Base-by-base conservation (phyloP, 345 rosid genomes). In the Eucalyptus regnans region DNA sequence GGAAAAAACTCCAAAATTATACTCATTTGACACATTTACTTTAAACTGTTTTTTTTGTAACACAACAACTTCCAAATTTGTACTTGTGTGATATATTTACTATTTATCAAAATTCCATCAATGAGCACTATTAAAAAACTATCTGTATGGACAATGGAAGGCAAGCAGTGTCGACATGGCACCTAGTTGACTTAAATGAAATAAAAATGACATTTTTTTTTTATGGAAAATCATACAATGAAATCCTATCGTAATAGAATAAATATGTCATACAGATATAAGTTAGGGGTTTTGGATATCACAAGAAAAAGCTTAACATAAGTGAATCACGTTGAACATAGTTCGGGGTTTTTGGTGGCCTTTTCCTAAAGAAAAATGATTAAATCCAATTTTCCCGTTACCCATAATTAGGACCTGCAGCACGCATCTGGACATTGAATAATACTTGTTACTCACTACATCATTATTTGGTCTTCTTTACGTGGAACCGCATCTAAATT, bases 121-220 rank as follows among this genome's bases (percentile, higher is more conserved):
- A 56, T 22, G 1, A 56, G 29, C 2, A 22, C 62, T 23, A 56
- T 22, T 9, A 56, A 56, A 22, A 56, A 56, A 9, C 12, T 23
- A 23, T 23, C 1, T 56, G 0, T 9, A 56, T 56, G 29, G 3
- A 56, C 29, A 4, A 56, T 0, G 20, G 29, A 56, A 56, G 62
- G 62, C 29, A 23, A 56, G 12, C 1, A 0, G 1, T 56, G 29
- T 56, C 3, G 0, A 56, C 62, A 23, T 56, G 4, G 1, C 27
- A 56, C 27, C 58, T 52, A 52, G 10, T 52, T 18, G 23, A 52
- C 9, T 52, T 52, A 52, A 52, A 52, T 52, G 58, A 52, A 52
- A 52, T 18, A 52, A 52, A 52, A 52, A 52, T 52, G 58, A 7
- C 4, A 18, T 52, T 2, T 18, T 52, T 51, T 52, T 52, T 52